Evolutionary conservation across 768 basidiomycete species (phyloP).

Genomic region (Termitomyces titanicus): DNA sequence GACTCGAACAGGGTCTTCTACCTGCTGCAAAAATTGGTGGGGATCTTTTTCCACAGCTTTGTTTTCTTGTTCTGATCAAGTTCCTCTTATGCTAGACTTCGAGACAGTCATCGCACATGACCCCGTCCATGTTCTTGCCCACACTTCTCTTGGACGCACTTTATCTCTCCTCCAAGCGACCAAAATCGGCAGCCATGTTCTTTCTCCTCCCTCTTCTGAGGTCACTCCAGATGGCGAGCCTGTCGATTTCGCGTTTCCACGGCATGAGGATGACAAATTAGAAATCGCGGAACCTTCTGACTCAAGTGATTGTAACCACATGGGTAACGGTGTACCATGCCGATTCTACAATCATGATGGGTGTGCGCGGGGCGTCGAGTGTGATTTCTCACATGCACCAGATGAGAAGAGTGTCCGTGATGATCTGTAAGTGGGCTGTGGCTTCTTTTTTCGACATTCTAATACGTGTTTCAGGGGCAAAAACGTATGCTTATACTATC

Average conservation of each 20-base stretch:
- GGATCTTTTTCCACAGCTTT: background rate
- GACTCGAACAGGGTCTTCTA: slow-evolving; percentile 20
- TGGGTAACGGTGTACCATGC: slow-evolving; percentile 50
- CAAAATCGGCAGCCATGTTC: slow-evolving; percentile 6
- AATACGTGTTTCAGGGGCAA: slow-evolving; percentile 35
- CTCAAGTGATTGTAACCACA: slow-evolving; percentile 50
- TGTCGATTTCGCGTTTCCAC: slow-evolving; percentile 31
- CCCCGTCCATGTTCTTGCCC: slow-evolving; percentile 23
- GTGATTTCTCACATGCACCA: slow-evolving; percentile 50
- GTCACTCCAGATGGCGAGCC: slow-evolving; percentile 10
- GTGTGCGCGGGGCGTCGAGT: slow-evolving; percentile 38
- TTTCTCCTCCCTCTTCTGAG: slow-evolving; percentile 7
- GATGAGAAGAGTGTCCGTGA: slow-evolving; percentile 54
- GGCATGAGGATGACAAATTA: slow-evolving; percentile 28
- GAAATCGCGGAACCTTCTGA: slow-evolving; percentile 44
- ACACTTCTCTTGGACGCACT: slow-evolving; percentile 21
- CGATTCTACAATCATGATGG: slow-evolving; percentile 55
- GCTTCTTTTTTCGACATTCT: background rate
- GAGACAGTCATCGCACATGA: slow-evolving; percentile 30
- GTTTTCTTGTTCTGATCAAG: background rate
- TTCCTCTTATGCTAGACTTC: slow-evolving; percentile 24
- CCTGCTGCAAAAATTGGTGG: slow-evolving; percentile 25
- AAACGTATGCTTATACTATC: slow-evolving; percentile 44
- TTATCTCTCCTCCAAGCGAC: slow-evolving; percentile 11
- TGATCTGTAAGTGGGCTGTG: slow-evolving; percentile 37